phyloP scores from a whole-genome alignment of 139 green algal species.

The Pleodorina starrii region DNA sequence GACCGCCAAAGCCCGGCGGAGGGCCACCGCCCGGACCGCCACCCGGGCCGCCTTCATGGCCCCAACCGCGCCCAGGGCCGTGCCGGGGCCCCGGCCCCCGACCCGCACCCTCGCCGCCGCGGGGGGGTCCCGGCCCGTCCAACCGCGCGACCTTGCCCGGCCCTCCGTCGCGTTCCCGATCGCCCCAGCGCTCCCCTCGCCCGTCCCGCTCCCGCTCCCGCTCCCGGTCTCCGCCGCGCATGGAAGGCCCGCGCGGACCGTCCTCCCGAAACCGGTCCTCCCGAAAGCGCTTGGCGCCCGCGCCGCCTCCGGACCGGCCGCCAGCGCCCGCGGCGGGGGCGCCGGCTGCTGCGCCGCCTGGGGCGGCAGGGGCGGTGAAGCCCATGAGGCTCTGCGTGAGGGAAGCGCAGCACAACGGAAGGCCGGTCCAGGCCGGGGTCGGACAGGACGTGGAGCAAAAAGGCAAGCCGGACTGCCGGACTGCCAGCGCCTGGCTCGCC shows the following conservation, averaged over 20 bases:
- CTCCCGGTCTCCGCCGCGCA: neutral
- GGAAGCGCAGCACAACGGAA: too few relatives aligned
- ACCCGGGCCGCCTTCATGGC: neutral
- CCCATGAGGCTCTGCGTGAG: neutral
- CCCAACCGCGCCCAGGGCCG: neutral
- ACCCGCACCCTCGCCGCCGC: neutral
- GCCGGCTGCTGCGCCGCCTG: neutral
- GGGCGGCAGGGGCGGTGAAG: neutral
- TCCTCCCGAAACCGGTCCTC: too few relatives aligned
- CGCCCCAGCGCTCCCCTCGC: neutral
- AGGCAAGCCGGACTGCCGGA: too few relatives aligned
- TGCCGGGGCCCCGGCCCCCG: neutral
- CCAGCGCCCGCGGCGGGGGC: neutral
- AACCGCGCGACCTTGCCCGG: neutral
- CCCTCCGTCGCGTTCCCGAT: neutral
- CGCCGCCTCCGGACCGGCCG: neutral
- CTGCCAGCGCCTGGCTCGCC: too few relatives aligned
- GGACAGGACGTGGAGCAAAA: too few relatives aligned
- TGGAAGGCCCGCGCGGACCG: neutral
- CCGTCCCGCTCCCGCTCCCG: neutral
- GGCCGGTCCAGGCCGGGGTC: too few relatives aligned
- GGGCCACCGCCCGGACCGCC: neutral
- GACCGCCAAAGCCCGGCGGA: neutral
- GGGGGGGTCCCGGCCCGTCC: neutral
- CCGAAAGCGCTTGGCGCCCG: neutral